Conservation (phyloP, 2,329 filamentous ascomycete genomes). For the Hymenoscyphus scutula region DNA sequence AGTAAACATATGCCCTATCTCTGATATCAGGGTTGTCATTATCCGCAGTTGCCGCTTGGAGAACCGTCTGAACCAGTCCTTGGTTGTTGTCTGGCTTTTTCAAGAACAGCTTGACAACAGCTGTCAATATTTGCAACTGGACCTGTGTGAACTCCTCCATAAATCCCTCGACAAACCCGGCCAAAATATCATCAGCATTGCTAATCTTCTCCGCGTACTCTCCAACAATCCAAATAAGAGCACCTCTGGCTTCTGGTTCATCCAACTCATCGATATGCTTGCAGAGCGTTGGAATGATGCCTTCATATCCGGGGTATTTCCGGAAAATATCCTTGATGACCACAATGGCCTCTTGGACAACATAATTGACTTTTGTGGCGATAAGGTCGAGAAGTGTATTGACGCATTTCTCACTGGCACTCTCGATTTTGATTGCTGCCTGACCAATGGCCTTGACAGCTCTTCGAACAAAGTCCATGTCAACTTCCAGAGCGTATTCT, state of each 20-base stretch:
- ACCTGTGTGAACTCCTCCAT: constrained; percentile 97
- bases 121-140: constrained; percentile 96
- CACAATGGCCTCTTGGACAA: constrained; percentile 97
- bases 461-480: constrained; percentile 97
- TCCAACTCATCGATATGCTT: constrained; percentile 96
- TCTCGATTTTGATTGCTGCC: constrained; percentile 97
- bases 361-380: constrained; percentile 97
- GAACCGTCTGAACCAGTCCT: constrained; percentile 86
- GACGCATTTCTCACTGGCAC: constrained; percentile 91
- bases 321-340: constrained; percentile 98
- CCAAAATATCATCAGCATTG: constrained; percentile 93
- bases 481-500: constrained; percentile 95
- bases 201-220: constrained; percentile 99
- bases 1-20: constrained; percentile 96
- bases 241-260: constrained; percentile 84
- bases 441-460: constrained; percentile 96
- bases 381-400: constrained; percentile 92
- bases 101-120: constrained; percentile 94
- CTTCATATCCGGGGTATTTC: constrained; percentile 96
- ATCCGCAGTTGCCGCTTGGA: constrained; percentile 88
- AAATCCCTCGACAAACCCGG: constrained; percentile 89
- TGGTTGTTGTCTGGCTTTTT: constrained; percentile 95
- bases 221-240: constrained; percentile 97
- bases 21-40: constrained; percentile 98
- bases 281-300: constrained; percentile 94